Conservation (phyloP, 192 early-diverging fungal genomes). For the Rhizoclosmatium globosum region DNA sequence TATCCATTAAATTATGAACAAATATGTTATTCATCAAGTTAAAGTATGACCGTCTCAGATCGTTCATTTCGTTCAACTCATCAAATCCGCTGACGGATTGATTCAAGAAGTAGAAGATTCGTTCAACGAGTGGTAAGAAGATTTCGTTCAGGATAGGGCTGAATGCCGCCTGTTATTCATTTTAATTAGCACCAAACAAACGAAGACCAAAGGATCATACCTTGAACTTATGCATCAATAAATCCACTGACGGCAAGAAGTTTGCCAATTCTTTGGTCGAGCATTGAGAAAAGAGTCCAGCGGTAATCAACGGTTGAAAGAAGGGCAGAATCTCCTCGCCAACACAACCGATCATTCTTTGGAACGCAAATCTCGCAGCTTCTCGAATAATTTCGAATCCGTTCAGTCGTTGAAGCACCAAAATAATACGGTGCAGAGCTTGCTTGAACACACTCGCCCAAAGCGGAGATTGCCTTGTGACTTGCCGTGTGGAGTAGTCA, state of each 20-base stretch:
- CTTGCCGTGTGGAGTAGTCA: slow-evolving; percentile 29
- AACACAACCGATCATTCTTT: slow-evolving; percentile 86
- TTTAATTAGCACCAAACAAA: slow-evolving; percentile 1
- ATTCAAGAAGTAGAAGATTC: slow-evolving; percentile 86
- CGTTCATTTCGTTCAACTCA: slow-evolving; percentile 77
- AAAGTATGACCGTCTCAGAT: slow-evolving; percentile 85
- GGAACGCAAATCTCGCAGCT: slow-evolving; percentile 74
- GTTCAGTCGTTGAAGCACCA: slow-evolving; percentile 47
- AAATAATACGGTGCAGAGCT: slow-evolving; percentile 68
- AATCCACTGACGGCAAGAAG: slow-evolving; percentile 84
- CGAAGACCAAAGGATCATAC: slow-evolving; percentile 45
- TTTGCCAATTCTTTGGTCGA: slow-evolving; percentile 82
- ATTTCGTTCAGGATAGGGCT: slow-evolving; percentile 77
- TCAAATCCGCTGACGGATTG: slow-evolving; percentile 87
- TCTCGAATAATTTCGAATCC: slow-evolving; percentile 53
- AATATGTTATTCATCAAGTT: slow-evolving; percentile 82
- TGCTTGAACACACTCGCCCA: slow-evolving; percentile 82
- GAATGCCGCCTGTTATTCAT: slow-evolving; percentile 61
- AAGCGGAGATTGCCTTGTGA: slow-evolving; percentile 45
- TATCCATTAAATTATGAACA: slow-evolving; percentile 77
- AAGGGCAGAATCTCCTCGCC: slow-evolving; percentile 85
- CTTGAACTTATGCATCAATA: slow-evolving; percentile 92
- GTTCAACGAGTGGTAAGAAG: slow-evolving; percentile 79
- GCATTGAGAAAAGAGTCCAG: slow-evolving; percentile 78
- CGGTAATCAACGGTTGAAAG: slow-evolving; percentile 75